Evolutionary conservation across 2,329 filamentous ascomycete genomes (phyloP), one percentile per base, ranked within the genome.

Genomic region (Ophiobolus disseminans): DNA sequence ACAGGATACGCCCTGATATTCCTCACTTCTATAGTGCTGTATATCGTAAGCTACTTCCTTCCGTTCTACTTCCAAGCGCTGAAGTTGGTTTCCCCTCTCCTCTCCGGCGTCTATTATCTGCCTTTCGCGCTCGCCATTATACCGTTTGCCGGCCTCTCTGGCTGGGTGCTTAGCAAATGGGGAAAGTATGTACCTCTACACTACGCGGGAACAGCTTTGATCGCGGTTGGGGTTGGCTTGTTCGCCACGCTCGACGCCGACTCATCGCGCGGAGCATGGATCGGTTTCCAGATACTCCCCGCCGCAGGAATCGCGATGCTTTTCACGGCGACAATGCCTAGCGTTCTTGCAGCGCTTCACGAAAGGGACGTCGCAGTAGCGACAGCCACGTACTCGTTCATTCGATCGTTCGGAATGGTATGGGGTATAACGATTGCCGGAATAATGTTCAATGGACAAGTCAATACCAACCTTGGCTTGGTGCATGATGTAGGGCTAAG

Each of bases 271-370:
- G 58, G 14, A 2, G 31, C 7, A 1, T 66, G 58, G 58, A 45
- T 47, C 9, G 22, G 38, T 7, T 45, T 48, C 31, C 53, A 61
- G 25, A n/a, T 43, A 6, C 13, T 58, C 6, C 23, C 32, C 9
- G 38, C 14, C 2, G 14, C 60, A 1, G 65, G 68, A 13, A 66
- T 49, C 30, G 66, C 65, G 2, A 63, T 77, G 3, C 47, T 81
- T 6, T 57, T 69, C 0, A 76, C 77, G 2, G 59, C 81, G 2
- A 42, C 80, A 3, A 48, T 79, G 2, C 78, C 78, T 2, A 39
- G 73, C 1, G 37, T 66, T 3, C 75, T 56, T 17, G 50, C 52
- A 2, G 13, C 14, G n/a, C 45, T 64, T 4, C 10, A 40, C 9
- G 53, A 62, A 14, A 34, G n/a, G 3, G 57, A 64, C n/a, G 32